Conservation (phyloP, 345 rosid species). For the Schrenkiella parvula region DNA sequence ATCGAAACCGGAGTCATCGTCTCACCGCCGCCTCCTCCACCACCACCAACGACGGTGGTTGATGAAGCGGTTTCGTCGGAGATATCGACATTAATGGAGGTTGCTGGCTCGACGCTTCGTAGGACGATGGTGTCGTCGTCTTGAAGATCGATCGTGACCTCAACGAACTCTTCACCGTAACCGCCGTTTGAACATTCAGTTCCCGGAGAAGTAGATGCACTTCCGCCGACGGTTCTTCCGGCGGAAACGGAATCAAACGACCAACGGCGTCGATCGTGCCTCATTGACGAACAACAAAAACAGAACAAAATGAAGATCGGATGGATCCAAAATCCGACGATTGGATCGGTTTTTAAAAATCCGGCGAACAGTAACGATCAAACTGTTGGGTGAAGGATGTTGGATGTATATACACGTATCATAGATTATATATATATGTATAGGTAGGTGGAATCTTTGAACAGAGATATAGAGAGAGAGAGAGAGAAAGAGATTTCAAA, state of each 20-base stretch:
- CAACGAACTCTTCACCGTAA: constrained; percentile 74
- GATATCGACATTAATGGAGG: constrained; percentile 38
- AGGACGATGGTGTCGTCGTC: constrained; percentile 88
- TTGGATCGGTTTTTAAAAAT: neutral
- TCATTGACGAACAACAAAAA: constrained; percentile 34
- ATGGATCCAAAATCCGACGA: neutral
- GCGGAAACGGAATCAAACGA: constrained; percentile 73
- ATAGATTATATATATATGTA: neutral
- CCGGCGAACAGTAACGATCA: neutral
- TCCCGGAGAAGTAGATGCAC: constrained; percentile 55
- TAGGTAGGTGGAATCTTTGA: constrained; percentile 20
- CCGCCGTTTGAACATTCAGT: constrained; percentile 43
- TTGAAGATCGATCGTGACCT: constrained; percentile 89
- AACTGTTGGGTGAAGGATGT: neutral
- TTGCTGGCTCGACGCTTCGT: constrained; percentile 91
- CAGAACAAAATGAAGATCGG: no score
- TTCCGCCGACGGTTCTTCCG: constrained; percentile 26
- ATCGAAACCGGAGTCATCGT: constrained; percentile 41
- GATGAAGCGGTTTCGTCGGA: constrained; percentile 34
- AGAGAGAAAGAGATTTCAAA: constrained; percentile 21
- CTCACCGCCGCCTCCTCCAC: neutral
- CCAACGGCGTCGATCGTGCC: constrained; percentile 89
- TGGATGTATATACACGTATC: constrained; percentile 22
- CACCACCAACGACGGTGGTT: no score
- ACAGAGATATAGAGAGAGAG: neutral